These are phyloP conservation scores for Lentinula novae-zelandiae DNA, from an alignment of 1,284 basidiomycete genomes.

Conservation along the genomic window DNA sequence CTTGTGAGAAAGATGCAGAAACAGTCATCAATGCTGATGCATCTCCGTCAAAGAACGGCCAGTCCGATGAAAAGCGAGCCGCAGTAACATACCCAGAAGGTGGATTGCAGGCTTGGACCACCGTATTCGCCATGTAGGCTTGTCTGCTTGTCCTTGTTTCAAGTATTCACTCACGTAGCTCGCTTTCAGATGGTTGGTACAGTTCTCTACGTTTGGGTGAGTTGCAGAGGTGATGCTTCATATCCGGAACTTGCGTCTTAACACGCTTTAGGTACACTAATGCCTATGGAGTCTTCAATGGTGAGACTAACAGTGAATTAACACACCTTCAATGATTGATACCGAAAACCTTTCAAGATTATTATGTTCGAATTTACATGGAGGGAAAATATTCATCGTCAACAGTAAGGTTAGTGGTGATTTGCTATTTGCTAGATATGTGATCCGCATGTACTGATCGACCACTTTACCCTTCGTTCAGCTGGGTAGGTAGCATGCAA, in stretches of 20 bases:
- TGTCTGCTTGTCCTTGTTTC: neutral
- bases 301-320: slow-evolving; percentile 12
- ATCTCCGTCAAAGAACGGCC: neutral
- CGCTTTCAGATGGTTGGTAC: slow-evolving; percentile 20
- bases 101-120: slow-evolving; percentile 10
- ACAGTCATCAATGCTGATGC: neutral
- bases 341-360: slow-evolving; percentile 21
- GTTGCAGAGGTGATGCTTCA: neutral
- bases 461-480: slow-evolving; percentile 14
- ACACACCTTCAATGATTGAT: neutral
- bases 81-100: slow-evolving; percentile 9
- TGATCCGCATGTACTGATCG: neutral
- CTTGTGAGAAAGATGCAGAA: neutral
- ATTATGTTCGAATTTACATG: slow-evolving; percentile 31
- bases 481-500: slow-evolving; percentile 50
- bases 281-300: slow-evolving; percentile 40
- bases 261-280: slow-evolving; percentile 25
- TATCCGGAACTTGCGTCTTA: neutral
- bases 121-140: slow-evolving; percentile 7
- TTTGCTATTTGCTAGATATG: neutral
- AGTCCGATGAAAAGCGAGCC: neutral
- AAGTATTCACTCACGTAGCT: neutral
- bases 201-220: slow-evolving; percentile 35
- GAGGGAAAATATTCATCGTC: slow-evolving; percentile 29
- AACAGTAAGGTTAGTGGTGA: slow-evolving; percentile 29